Evolutionary conservation across 495 filamentous ascomycete species (phyloP), one percentile per base, ranked within the genome.

Genomic region (Venustampulla echinocandica): DNA sequence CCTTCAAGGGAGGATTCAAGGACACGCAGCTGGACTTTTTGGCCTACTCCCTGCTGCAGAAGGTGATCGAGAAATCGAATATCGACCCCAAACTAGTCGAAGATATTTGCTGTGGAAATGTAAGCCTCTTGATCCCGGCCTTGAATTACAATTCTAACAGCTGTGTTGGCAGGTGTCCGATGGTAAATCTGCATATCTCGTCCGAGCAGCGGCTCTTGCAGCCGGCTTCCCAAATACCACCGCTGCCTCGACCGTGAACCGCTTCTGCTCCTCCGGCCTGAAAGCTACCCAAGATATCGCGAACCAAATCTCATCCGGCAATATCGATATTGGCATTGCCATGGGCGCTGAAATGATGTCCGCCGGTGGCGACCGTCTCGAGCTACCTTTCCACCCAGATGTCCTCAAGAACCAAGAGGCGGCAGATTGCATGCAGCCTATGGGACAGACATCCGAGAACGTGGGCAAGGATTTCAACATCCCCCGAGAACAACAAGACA

Each of bases 361-460:
- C 21, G 70, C 70, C 11, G 74, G 77, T 43, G 81, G 81, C 21
- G 81, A 86, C 53, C 69, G 76, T 2, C 69, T 87, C 15, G 75
- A 77, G 17, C 65, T 69, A 21, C 80, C 86, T 3, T 93, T 95
- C 71, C 80, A 87, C 61, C 81, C 82, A 36, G 79, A 81, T 43
- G 77, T 98, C 21, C 64, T 87, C 20, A 70, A 44, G 28, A 77
- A 74, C 48, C 85, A 85, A 60, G 89, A 96, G 59, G 78, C 86
- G 0, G 58, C 62, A 25, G 92, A 98, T 65, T 93, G 88, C 72
- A 76, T 87, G 77, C 80, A 90, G 74, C 81, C 88, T 22, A 98
- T 98, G 92, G 92, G 92, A 0, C 92, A 95, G 79, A 98, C 92
- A 0, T 87, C 82, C 10, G 92, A 98, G 71, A 96, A 98, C 55